Conservation (phyloP, 1,284 basidiomycete species). For the Inonotus obliquus region DNA sequence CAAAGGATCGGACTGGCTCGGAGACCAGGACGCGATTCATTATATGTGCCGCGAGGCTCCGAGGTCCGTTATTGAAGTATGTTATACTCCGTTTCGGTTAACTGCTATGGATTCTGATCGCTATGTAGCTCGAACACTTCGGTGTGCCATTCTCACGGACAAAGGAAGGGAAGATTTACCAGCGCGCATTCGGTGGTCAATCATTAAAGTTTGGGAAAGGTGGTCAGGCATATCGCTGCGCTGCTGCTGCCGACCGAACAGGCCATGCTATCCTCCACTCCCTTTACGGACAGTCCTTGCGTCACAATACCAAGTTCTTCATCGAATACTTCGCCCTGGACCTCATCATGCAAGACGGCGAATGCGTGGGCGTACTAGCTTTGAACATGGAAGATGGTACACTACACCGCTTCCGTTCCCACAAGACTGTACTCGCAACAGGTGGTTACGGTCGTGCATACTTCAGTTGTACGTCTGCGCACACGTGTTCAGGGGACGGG, state of each 20-base stretch:
- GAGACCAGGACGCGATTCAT: conserved; percentile 99
- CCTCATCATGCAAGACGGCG: conserved; percentile 97
- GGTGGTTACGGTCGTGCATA: conserved; percentile 98
- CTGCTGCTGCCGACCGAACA: conserved; percentile 97
- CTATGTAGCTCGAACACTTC: conserved; percentile 88
- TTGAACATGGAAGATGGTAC: conserved; percentile 99
- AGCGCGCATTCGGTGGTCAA: conserved; percentile 99
- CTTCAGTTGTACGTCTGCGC: conserved; percentile 98
- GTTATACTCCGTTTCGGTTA: background rate
- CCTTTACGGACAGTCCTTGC: conserved; percentile 97
- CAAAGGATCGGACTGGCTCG: conserved; percentile 99
- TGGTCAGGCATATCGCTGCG: conserved; percentile 98
- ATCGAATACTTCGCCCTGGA: conserved; percentile 99
- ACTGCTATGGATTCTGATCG: conserved; percentile 4
- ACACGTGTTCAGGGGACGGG: conserved; percentile 98
- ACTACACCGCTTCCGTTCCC: conserved; percentile 95
- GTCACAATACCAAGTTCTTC: conserved; percentile 99
- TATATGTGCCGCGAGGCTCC: conserved; percentile 99
- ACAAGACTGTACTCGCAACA: conserved; percentile 98
- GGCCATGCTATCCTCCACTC: conserved; percentile 99
- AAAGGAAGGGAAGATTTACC: conserved; percentile 99
- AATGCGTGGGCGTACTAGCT: conserved; percentile 99
- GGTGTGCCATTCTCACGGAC: conserved; percentile 99
- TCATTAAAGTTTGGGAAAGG: conserved; percentile 97
- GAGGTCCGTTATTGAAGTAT: conserved; percentile 85